These are phyloP conservation scores for Aureobasidium melanogenum DNA, from an alignment of 2,329 filamentous ascomycete genomes.

Conservation along the genomic window DNA sequence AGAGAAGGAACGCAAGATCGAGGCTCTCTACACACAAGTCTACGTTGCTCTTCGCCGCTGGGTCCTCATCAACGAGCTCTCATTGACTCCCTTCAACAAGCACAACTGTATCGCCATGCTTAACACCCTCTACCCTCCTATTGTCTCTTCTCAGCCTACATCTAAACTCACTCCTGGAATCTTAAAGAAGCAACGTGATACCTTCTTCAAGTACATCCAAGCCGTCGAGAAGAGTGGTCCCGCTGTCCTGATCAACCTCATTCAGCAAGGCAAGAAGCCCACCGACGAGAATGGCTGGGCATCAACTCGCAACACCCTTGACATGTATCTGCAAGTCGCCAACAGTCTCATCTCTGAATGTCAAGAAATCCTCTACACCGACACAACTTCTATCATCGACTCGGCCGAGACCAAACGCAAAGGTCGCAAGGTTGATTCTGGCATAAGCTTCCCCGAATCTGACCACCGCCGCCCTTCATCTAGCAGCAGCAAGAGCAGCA, in stretches of 20 bases:
- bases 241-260: slow-evolving; percentile 43
- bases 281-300: slow-evolving; percentile 51
- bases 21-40: slow-evolving; percentile 51
- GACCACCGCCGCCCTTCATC: slow-evolving; percentile 27
- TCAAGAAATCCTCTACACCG: slow-evolving; percentile 37
- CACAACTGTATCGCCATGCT: slow-evolving; percentile 59
- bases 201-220: slow-evolving; percentile 54
- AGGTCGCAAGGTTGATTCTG: slow-evolving; percentile 53
- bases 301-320: slow-evolving; percentile 37
- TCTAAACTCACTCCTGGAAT: slow-evolving; percentile 43
- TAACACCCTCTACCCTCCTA: slow-evolving; percentile 57
- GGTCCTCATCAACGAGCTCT: slow-evolving; percentile 58
- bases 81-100: slow-evolving; percentile 53
- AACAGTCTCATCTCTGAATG: slow-evolving; percentile 56
- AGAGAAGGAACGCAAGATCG: slow-evolving; percentile 42
- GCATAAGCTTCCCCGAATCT: slow-evolving; percentile 47
- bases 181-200: slow-evolving; percentile 49
- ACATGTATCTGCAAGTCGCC: slow-evolving; percentile 50
- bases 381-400: slow-evolving; percentile 28
- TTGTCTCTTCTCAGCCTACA: slow-evolving; percentile 40
- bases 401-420: slow-evolving; percentile 27
- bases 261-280: slow-evolving; percentile 42
- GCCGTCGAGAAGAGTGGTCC: slow-evolving; percentile 49
- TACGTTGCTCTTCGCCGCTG: slow-evolving; percentile 55
- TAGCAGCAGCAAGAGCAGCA: slow-evolving; percentile 19